These are phyloP conservation scores for Anacardium occidentale DNA, from an alignment of 345 rosid species.

Conservation along the genomic window DNA sequence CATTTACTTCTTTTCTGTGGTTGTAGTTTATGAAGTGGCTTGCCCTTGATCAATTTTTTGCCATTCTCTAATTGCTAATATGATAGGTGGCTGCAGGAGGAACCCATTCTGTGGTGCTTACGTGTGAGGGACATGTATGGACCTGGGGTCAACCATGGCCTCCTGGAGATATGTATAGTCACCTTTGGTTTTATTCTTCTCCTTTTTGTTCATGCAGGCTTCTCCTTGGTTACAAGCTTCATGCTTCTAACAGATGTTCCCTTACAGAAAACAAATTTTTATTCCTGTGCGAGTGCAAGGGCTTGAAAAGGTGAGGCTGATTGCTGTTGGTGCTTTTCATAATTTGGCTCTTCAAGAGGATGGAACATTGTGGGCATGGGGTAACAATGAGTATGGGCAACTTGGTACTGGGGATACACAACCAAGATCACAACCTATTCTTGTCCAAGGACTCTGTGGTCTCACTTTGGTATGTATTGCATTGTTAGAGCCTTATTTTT, in stretches of 20 bases:
- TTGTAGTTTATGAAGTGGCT: neutral
- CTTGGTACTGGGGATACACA: slow-evolving; percentile 99
- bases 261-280: slow-evolving; percentile 86
- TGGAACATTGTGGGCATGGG: slow-evolving; percentile 98
- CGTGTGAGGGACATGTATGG: slow-evolving; percentile 91
- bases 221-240: slow-evolving; percentile 3
- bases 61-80: slow-evolving; percentile 16
- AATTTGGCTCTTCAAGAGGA: slow-evolving; percentile 95
- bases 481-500: slow-evolving; percentile 1
- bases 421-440: slow-evolving; percentile 94
- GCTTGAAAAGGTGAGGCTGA: slow-evolving; percentile 78
- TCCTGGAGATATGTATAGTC: slow-evolving; percentile 93
- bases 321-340: slow-evolving; percentile 98
- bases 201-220: neutral
- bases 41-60: slow-evolving; percentile 13
- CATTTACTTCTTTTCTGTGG: neutral
- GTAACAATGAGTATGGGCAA: slow-evolving; percentile 98
- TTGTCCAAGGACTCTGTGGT: slow-evolving; percentile 82
- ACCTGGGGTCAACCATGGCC: slow-evolving; percentile 99
- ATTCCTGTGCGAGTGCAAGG: slow-evolving; percentile 98
- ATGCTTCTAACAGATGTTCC: neutral
- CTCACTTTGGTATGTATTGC: slow-evolving; percentile 66
- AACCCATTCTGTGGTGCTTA: slow-evolving; percentile 96
- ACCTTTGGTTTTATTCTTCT: slow-evolving; percentile 7
- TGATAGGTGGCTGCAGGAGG: slow-evolving; percentile 98